A percentile compares a stretch with the other conserved stretches of the same genome.
These are phyloP conservation scores for Fragilariopsis cylindrus DNA, from an alignment of 108 stramenopile species.

Conservation along the genomic window DNA sequence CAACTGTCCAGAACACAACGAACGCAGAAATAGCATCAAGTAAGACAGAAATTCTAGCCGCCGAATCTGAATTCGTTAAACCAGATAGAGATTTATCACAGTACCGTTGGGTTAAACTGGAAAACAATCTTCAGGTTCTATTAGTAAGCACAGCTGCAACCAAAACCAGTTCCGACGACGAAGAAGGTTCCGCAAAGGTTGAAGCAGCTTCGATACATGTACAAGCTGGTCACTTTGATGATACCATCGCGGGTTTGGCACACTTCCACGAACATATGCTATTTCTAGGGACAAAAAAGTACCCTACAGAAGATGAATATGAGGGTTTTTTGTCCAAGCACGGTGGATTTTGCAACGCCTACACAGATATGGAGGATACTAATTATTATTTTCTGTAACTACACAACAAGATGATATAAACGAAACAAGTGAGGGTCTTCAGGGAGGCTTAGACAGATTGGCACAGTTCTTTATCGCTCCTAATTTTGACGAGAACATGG, in stretches of 20 bases:
- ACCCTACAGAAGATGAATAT: conserved; percentile 91
- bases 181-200: conserved; percentile 40
- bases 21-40: neutral
- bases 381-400: conserved; percentile 95
- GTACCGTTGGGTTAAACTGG: conserved; percentile 66
- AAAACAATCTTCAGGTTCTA: conserved; percentile 68
- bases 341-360: conserved; percentile 95
- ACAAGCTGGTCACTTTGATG: conserved; percentile 86
- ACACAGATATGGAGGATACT: conserved; percentile 94
- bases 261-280: conserved; percentile 91
- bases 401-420: conserved; percentile 37
- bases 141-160: conserved; percentile 52
- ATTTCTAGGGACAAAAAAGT: conserved; percentile 95
- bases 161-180: conserved; percentile 10
- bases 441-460: conserved; percentile 92
- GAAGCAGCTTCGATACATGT: conserved; percentile 84
- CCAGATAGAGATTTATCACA: conserved; percentile 64
- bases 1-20: conserved; percentile 2
- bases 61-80: conserved; percentile 62
- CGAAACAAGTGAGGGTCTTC: conserved; percentile 57
- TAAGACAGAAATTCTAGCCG: conserved; percentile 52
- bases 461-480: conserved; percentile 97
- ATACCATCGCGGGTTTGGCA: conserved; percentile 69
- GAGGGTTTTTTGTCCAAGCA: conserved; percentile 79
- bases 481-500: conserved; percentile 79